These are phyloP conservation scores for Pythium scleroteichum DNA, from an alignment of 352 stramenopile species.

Conservation along the genomic window DNA sequence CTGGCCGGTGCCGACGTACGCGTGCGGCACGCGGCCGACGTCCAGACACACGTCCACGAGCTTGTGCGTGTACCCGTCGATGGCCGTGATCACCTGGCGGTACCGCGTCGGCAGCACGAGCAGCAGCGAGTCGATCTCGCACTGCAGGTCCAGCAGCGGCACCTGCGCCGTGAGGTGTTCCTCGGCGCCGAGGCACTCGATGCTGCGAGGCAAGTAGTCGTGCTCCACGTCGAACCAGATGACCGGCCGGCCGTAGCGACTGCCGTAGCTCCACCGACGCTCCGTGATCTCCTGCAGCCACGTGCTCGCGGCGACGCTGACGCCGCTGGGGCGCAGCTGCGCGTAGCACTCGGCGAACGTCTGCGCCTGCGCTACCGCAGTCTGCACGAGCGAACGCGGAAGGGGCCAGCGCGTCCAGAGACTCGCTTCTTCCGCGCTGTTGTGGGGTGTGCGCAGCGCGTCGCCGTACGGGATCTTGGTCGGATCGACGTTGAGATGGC, in stretches of 20 bases:
- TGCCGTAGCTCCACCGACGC: slow-evolving; percentile 30
- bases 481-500: neutral
- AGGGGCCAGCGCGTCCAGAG: neutral
- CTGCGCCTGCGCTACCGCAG: neutral
- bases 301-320: neutral
- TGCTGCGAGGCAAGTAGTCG: slow-evolving; percentile 31
- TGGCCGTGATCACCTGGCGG: slow-evolving; percentile 23
- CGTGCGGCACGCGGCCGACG: slow-evolving; percentile 32
- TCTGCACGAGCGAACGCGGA: neutral
- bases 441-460: neutral
- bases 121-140: slow-evolving; percentile 39
- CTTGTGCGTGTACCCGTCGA: slow-evolving; percentile 25
- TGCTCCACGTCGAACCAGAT: slow-evolving; percentile 39
- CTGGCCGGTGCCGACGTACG: slow-evolving; percentile 34
- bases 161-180: neutral
- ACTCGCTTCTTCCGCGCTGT: neutral
- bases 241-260: slow-evolving; percentile 15
- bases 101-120: slow-evolving; percentile 32
- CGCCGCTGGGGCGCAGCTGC: slow-evolving; percentile 9
- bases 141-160: slow-evolving; percentile 27
- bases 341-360: slow-evolving; percentile 13
- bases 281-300: slow-evolving; percentile 25
- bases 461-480: slow-evolving; percentile 23
- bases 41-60: slow-evolving; percentile 50
- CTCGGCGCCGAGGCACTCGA: slow-evolving; percentile 30